Evolutionary conservation across 176 grass and related monocot genomes (phyloP).

Genomic region (Paspalum notatum): DNA sequence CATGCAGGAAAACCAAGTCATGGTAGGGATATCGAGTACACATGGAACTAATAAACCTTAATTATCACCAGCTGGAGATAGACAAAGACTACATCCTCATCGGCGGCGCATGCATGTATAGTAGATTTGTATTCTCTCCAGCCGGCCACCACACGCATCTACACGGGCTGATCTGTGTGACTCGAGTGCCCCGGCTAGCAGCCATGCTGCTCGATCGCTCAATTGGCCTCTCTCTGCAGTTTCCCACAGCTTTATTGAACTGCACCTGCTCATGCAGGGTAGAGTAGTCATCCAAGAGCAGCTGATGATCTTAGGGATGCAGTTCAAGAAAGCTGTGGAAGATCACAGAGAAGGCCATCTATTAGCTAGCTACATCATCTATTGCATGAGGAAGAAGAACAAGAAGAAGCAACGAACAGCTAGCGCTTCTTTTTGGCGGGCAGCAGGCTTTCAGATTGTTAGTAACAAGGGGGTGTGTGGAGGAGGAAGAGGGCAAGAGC

Average conservation of each 20-base stretch:
- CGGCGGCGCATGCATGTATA: background rate
- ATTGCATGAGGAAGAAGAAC: background rate
- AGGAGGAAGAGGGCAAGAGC: conserved; percentile 40
- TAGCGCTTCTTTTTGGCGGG: background rate
- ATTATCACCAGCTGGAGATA: background rate
- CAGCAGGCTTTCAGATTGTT: background rate
- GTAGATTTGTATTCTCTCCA: conserved; percentile 4
- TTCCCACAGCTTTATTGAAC: conserved; percentile 99
- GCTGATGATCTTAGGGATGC: conserved; percentile 38
- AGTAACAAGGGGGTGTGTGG: conserved; percentile 2
- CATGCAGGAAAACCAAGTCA: background rate
- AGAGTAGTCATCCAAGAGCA: background rate
- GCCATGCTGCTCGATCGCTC: background rate
- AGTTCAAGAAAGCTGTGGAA: conserved; percentile 99
- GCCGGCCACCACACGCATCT: conserved; percentile 4
- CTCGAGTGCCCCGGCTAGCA: too few relatives aligned
- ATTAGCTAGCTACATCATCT: background rate
- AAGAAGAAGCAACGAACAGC: background rate
- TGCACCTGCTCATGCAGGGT: conserved; percentile 30
- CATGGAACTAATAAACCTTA: conserved; percentile 15
- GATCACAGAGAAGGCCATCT: conserved; percentile 84
- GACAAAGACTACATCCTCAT: background rate
- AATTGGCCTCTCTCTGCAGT: conserved; percentile 67
- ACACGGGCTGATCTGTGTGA: too few relatives aligned
- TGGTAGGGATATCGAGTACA: background rate